Percentiles rank a stretch among this genome's conserved stretches.
Evolutionary conservation across 2,329 filamentous ascomycete genomes (phyloP).

Genomic region (Sarocladium oryzae): DNA sequence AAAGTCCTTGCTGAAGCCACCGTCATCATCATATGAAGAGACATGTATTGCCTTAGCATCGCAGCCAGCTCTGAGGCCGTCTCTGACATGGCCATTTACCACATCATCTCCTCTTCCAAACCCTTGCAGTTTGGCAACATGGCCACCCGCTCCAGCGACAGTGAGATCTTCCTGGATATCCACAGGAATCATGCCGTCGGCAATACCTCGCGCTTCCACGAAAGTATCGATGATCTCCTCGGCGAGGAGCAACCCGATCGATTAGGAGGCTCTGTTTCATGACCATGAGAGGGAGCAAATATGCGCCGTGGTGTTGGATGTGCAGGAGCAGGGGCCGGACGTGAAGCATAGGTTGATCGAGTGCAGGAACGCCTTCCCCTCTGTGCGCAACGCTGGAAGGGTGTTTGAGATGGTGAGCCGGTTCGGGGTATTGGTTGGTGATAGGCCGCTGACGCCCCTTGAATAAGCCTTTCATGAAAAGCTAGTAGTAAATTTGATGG

Average conservation of each 20-base stretch:
- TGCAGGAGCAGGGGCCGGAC: constrained; percentile 22
- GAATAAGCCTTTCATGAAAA: constrained; percentile 41
- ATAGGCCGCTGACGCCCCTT: constrained; percentile 43
- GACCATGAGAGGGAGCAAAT: constrained; percentile 13
- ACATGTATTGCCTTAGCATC: constrained; percentile 58
- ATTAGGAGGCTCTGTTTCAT: constrained; percentile 14
- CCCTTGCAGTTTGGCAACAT: constrained; percentile 48
- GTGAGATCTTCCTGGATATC: constrained; percentile 41
- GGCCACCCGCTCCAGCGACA: constrained; percentile 40
- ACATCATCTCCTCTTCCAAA: constrained; percentile 53
- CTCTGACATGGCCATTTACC: constrained; percentile 53
- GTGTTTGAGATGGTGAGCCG: constrained; percentile 46
- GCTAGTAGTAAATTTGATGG: background rate
- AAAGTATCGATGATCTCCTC: too few species aligned
- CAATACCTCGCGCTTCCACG: constrained; percentile 40
- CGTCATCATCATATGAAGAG: too few species aligned
- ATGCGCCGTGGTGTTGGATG: constrained; percentile 13
- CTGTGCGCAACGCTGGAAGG: constrained; percentile 49
- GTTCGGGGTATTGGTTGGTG: constrained; percentile 44
- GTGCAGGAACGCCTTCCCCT: constrained; percentile 32
- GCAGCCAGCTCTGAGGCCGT: constrained; percentile 55
- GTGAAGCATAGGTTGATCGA: constrained; percentile 30
- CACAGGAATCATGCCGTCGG: constrained; percentile 45
- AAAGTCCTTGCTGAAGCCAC: constrained; percentile 20
- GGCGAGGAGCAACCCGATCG: constrained; percentile 12